Percentiles rank a stretch among this genome's conserved stretches.
phyloP scores from a whole-genome alignment of 2,329 filamentous ascomycete genomes.

The Aspergillus piperis region DNA sequence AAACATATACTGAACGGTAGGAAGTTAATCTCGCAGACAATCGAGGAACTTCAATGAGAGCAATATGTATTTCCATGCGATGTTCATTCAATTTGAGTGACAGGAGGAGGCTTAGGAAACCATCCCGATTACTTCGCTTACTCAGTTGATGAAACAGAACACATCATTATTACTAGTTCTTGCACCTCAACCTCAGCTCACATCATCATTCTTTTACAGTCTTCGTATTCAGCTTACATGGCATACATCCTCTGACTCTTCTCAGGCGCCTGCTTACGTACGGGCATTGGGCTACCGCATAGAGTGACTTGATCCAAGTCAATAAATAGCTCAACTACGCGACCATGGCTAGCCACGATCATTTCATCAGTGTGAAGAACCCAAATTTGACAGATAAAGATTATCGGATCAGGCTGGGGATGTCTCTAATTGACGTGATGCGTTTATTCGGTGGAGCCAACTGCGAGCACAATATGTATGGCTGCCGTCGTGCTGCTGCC shows the following conservation, averaged over 20 bases:
- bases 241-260: slow-evolving; percentile 18
- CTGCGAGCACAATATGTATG: not conserved
- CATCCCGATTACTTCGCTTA: too few species aligned
- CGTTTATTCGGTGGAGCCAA: slow-evolving; percentile 18
- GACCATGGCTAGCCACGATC: slow-evolving; percentile 29
- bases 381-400: slow-evolving; percentile 16
- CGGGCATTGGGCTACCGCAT: slow-evolving; percentile 24
- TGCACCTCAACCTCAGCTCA: too few species aligned
- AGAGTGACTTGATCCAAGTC: slow-evolving; percentile 24
- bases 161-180: too few species aligned
- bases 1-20: too few species aligned
- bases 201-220: too few species aligned
- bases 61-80: too few species aligned
- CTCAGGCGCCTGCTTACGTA: slow-evolving; percentile 29
- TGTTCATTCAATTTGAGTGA: too few species aligned
- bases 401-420: slow-evolving; percentile 20
- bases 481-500: slow-evolving; percentile 24
- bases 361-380: slow-evolving; percentile 17
- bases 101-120: too few species aligned
- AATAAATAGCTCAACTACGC: slow-evolving; percentile 27
- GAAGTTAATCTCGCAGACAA: too few species aligned
- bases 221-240: too few species aligned
- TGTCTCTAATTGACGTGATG: slow-evolving; percentile 13
- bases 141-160: too few species aligned
- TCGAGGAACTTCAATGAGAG: too few species aligned